These are phyloP conservation scores for Dichotomopilus funicola DNA, from an alignment of 2,329 filamentous ascomycete genomes.

Conservation along the genomic window DNA sequence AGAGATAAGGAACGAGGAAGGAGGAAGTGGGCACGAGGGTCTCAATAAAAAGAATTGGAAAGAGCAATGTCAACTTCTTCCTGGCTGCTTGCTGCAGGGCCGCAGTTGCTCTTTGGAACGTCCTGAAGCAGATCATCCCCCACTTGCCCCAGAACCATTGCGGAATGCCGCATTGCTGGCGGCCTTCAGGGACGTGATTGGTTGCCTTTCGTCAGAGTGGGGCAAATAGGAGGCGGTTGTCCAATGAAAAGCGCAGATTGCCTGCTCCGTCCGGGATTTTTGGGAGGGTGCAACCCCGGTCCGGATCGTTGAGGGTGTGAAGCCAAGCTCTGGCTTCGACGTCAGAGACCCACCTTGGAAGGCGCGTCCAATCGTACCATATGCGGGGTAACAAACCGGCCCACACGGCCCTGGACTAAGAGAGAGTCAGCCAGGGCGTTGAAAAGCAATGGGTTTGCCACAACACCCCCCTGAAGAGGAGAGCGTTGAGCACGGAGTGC, in stretches of 20 bases:
- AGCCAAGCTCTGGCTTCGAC: slow-evolving; percentile 18
- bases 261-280: slow-evolving; percentile 3
- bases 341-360: slow-evolving; percentile 21
- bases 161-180: slow-evolving; percentile 15
- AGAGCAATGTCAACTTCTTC: neutral
- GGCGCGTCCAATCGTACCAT: slow-evolving; percentile 12
- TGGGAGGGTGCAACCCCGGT: slow-evolving; percentile 10
- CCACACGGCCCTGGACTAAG: too few relatives aligned
- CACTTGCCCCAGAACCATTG: slow-evolving; percentile 4
- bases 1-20: slow-evolving; percentile 5
- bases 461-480: too few relatives aligned
- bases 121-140: neutral
- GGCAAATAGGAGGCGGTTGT: neutral
- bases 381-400: slow-evolving; percentile 22
- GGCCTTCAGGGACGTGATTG: slow-evolving; percentile 11
- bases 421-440: too few relatives aligned
- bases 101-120: slow-evolving; percentile 2
- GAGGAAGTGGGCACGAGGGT: neutral
- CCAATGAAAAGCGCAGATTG: slow-evolving; percentile 17
- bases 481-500: neutral
- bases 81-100: neutral
- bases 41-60: neutral
- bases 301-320: slow-evolving; percentile 11
- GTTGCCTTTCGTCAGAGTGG: slow-evolving; percentile 13
- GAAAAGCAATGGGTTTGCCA: too few relatives aligned